Evolutionary conservation across 2,329 filamentous ascomycete species (phyloP), one percentile per base, ranked within the genome.

Genomic region (Neonectria punicea): DNA sequence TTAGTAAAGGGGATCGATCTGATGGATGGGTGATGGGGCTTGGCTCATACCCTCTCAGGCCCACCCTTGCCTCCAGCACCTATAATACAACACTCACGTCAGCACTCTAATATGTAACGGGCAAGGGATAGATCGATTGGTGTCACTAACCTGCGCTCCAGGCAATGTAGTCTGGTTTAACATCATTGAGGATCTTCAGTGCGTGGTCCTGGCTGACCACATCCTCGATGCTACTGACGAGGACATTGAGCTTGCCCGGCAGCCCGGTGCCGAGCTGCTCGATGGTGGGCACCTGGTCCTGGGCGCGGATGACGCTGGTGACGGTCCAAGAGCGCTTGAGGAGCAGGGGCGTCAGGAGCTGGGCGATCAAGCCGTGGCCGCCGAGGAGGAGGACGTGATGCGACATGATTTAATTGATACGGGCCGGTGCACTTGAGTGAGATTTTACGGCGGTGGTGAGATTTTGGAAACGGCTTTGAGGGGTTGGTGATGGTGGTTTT

Each of bases 291-390:
- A 86, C 85, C 70, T 96, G 93, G 0, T 89, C 88, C n/a, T 87
- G 82, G 68, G 89, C 87, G 73, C 93, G 91, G 77, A 97, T 90
- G 66, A 96, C 83, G 76, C 90, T 93, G 65, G 91, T 94, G 58
- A 97, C 91, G 69, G 87, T 88, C 91, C 92, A 95, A 36, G 87
- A 88, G 69, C 90, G 88, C 55, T 89, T 84, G 46, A 96, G 87
- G 8, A 97, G 88, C 64, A 94, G 85, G 1, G 91, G 92, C 9
- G 93, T 96, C 43, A 96, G 85, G 47, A 90, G 81, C 63, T 92
- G 88, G 70, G 92, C 87, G 65, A 96, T 80, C 77, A 94, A 93
- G 81, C 93, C 93, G 81, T 94, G 92, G 73, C 93, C 93, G 74
- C 93, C 93, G 67, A 96, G 87, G 70, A 96, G 80, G 66, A 94